Conservation (phyloP, 2,329 filamentous ascomycete species). For the Hypomyces perniciosus region DNA sequence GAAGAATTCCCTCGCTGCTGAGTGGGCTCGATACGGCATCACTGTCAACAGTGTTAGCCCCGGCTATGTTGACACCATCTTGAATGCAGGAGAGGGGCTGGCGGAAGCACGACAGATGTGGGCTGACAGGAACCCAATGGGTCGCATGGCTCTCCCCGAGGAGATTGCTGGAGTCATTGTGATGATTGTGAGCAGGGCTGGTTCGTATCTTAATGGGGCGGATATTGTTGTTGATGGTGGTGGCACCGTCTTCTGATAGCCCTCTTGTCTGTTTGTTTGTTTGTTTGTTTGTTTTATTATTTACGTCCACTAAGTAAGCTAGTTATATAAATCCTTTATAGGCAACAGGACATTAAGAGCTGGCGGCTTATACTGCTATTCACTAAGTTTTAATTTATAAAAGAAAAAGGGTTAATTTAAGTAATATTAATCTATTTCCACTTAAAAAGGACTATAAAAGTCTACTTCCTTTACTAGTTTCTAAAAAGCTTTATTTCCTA, state of each 20-base stretch:
- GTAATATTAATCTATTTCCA: too few species aligned
- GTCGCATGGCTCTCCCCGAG: slow-evolving; percentile 57
- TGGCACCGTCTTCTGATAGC: slow-evolving; percentile 14
- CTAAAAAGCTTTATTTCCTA: too few species aligned
- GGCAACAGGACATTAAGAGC: too few species aligned
- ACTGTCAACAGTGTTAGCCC: slow-evolving; percentile 65
- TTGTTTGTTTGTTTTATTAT: too few species aligned
- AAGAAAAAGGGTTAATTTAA: too few species aligned
- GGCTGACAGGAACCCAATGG: slow-evolving; percentile 54
- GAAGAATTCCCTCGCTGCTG: slow-evolving; percentile 60
- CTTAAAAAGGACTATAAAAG: too few species aligned
- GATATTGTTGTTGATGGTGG: slow-evolving; percentile 62
- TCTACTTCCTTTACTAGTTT: too few species aligned
- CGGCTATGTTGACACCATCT: slow-evolving; percentile 71
- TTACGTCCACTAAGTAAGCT: too few species aligned
- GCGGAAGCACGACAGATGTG: slow-evolving; percentile 48
- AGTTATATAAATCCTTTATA: too few species aligned
- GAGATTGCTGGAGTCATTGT: slow-evolving; percentile 59
- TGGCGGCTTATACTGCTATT: too few species aligned
- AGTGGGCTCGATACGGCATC: slow-evolving; percentile 68
- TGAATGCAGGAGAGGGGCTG: slow-evolving; percentile 61
- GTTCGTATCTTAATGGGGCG: slow-evolving; percentile 62
- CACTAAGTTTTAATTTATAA: too few species aligned
- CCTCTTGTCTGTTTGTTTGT: too few species aligned
- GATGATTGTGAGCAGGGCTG: slow-evolving; percentile 53